These are phyloP conservation scores for Pythium sukuiense DNA, from an alignment of 352 stramenopile species.

Conservation along the genomic window DNA sequence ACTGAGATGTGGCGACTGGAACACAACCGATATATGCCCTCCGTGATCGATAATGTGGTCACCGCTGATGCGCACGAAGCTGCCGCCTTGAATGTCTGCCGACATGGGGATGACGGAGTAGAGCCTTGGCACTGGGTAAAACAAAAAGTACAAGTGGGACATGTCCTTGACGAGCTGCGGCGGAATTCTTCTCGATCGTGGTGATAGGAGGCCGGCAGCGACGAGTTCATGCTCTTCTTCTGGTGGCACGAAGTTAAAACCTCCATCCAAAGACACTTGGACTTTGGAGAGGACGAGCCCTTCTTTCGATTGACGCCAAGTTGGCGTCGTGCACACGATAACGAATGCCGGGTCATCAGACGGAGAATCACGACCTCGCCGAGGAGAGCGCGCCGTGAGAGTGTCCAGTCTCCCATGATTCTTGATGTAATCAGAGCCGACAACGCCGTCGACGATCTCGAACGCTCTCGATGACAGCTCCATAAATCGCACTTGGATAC, in stretches of 20 bases:
- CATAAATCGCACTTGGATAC: conserved; percentile 57
- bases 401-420: not conserved
- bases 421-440: conserved; percentile 24
- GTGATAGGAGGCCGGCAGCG: conserved; percentile 1
- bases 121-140: conserved; percentile 60
- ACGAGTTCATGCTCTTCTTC: conserved; percentile 28
- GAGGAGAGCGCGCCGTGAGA: not conserved
- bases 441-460: conserved; percentile 25
- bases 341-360: conserved; percentile 39
- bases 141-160: conserved; percentile 77
- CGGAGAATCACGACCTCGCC: not conserved
- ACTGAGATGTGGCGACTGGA: conserved; percentile 50
- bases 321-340: conserved; percentile 49
- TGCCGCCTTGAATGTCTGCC: conserved; percentile 62
- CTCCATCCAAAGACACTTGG: conserved; percentile 67
- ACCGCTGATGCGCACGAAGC: conserved; percentile 60
- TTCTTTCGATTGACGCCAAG: conserved; percentile 32
- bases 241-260: conserved; percentile 47
- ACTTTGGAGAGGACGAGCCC: conserved; percentile 62
- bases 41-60: conserved; percentile 70
- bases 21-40: conserved; percentile 55
- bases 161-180: conserved; percentile 50
- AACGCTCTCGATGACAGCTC: conserved; percentile 31
- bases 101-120: conserved; percentile 56
- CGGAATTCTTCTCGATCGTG: conserved; percentile 14